phyloP scores from a whole-genome alignment of 495 filamentous ascomycete species.

The Pseudomonodictys pantanalensis region DNA sequence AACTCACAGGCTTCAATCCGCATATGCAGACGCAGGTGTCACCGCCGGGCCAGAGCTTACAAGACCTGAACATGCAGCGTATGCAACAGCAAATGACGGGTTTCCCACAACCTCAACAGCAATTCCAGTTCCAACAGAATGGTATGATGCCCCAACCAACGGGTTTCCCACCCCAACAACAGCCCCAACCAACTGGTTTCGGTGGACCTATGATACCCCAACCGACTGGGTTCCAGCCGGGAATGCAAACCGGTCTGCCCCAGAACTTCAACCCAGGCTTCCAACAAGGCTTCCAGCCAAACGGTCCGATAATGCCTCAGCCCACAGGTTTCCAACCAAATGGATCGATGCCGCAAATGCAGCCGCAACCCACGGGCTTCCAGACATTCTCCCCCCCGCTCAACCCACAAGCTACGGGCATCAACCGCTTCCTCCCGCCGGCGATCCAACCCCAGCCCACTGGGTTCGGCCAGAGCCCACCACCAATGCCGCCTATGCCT shows the following conservation, averaged over 20 bases:
- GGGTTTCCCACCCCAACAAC: constrained; percentile 41
- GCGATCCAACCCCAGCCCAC: constrained; percentile 55
- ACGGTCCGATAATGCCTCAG: constrained; percentile 60
- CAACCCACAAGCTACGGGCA: constrained; percentile 48
- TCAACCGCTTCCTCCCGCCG: constrained; percentile 51
- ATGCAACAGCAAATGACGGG: constrained; percentile 52
- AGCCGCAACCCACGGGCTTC: constrained; percentile 43
- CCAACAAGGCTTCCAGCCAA: constrained; percentile 47
- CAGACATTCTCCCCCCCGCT: constrained; percentile 46
- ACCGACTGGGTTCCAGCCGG: constrained; percentile 31
- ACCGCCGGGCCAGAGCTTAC: constrained; percentile 71
- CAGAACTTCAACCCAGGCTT: constrained; percentile 38
- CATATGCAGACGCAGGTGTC: constrained; percentile 50
- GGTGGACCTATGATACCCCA: not conserved
- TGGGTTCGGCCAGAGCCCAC: constrained; percentile 39
- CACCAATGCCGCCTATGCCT: constrained; percentile 40
- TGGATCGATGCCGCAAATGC: too few species aligned
- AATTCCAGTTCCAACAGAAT: constrained; percentile 30
- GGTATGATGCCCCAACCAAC: constrained; percentile 34
- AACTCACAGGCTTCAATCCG: constrained; percentile 72
- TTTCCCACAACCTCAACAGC: constrained; percentile 25
- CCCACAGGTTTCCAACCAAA: constrained; percentile 61
- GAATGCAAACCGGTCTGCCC: constrained; percentile 35
- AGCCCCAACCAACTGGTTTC: constrained; percentile 56
- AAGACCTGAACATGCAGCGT: constrained; percentile 66